Conservation (phyloP, 495 filamentous ascomycete genomes). For the Tuber brumale region DNA sequence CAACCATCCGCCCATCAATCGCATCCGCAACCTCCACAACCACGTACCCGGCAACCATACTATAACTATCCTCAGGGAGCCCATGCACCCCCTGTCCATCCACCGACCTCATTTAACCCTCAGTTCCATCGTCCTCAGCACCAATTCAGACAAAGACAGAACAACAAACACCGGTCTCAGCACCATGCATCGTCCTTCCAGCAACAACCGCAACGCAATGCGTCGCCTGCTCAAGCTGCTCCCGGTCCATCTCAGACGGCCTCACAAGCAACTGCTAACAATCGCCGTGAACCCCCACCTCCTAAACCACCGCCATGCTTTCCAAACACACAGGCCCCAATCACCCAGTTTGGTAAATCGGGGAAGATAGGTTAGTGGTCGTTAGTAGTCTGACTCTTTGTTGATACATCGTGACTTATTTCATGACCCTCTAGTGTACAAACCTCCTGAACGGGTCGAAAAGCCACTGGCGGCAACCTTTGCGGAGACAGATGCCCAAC, state of each 20-base stretch:
- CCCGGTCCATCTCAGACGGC: slow-evolving; percentile 1
- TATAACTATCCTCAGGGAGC: slow-evolving; percentile 37
- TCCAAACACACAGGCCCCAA: slow-evolving; percentile 20
- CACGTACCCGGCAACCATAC: slow-evolving; percentile 37
- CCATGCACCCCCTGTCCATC: slow-evolving; percentile 35
- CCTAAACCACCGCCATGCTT: slow-evolving; percentile 32
- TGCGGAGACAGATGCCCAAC: slow-evolving; percentile 31
- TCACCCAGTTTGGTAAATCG: slow-evolving; percentile 1
- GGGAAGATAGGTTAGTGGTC: slow-evolving; percentile 7
- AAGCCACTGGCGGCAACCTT: slow-evolving; percentile 36
- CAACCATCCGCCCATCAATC: slow-evolving; percentile 40
- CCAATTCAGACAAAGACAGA: slow-evolving; percentile 25
- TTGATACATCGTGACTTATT: not conserved
- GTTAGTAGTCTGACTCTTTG: not conserved
- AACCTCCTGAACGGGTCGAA: slow-evolving; percentile 32
- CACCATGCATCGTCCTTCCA: slow-evolving; percentile 18
- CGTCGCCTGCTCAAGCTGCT: slow-evolving; percentile 34
- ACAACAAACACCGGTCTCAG: slow-evolving; percentile 15
- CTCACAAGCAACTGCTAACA: slow-evolving; percentile 12
- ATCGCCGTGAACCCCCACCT: slow-evolving; percentile 19
- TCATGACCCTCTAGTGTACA: slow-evolving; percentile 30
- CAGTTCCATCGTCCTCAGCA: slow-evolving; percentile 32
- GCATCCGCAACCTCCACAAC: slow-evolving; percentile 41
- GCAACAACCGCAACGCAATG: slow-evolving; percentile 25
- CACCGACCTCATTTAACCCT: slow-evolving; percentile 31